phyloP scores from a whole-genome alignment of 345 rosid genomes.

The Microcos paniculata region DNA sequence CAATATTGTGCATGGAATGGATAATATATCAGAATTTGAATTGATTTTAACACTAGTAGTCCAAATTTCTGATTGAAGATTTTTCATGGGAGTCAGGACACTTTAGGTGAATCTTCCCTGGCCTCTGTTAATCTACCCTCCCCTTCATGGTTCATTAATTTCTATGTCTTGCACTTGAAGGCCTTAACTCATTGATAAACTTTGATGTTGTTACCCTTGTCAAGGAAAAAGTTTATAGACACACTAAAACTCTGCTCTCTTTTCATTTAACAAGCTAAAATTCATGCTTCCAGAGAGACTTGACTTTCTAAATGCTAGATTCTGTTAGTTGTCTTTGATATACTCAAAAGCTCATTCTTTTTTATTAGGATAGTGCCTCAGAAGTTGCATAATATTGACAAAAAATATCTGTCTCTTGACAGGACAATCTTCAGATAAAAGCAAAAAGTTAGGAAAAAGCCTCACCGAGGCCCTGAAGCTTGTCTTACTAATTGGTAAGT shows the following conservation, averaged over 20 bases:
- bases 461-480: conserved; percentile 84
- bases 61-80: too few species aligned
- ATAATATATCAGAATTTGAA: too few species aligned
- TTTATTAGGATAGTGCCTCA: background rate
- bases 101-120: too few species aligned
- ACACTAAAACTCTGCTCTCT: background rate
- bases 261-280: background rate
- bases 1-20: too few species aligned
- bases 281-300: conserved; percentile 1
- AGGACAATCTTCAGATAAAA: conserved; percentile 53
- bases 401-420: conserved; percentile 25
- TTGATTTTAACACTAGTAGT: too few species aligned
- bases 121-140: background rate
- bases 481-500: conserved; percentile 72
- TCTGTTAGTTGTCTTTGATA: background rate
- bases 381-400: conserved; percentile 10
- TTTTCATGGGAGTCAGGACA: too few species aligned
- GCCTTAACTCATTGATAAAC: background rate
- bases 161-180: background rate
- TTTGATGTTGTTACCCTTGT: background rate
- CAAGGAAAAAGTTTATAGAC: background rate
- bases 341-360: background rate
- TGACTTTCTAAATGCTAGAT: background rate
- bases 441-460: conserved; percentile 54
- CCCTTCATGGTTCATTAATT: background rate